These are phyloP conservation scores for Scenedesmus sp. DNA, from an alignment of 163 green algal species.

Conservation along the genomic window DNA sequence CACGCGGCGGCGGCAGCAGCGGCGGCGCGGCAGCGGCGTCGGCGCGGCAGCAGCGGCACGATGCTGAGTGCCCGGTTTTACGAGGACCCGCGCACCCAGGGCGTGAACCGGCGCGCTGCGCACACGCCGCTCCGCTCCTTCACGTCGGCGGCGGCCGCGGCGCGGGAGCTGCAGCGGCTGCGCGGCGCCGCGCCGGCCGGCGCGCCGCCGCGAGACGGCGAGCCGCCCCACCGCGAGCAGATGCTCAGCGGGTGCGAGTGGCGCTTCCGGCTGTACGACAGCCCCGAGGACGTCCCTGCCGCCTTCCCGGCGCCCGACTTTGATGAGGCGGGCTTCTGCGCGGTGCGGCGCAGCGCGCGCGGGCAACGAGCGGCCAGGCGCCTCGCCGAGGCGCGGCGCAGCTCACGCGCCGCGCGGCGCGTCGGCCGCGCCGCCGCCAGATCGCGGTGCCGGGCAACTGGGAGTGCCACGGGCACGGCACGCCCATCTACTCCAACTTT, in stretches of 20 bases:
- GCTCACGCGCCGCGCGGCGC: no score
- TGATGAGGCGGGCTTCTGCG: conserved; percentile 42
- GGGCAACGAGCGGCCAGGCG: not conserved
- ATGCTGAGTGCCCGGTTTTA: conserved; percentile 56
- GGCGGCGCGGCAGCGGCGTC: no score
- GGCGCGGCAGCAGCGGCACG: no score
- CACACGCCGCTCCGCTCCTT: conserved; percentile 75
- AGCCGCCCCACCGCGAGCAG: conserved; percentile 5
- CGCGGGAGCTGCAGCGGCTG: not conserved
- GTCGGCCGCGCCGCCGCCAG: no score
- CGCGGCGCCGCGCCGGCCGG: not conserved
- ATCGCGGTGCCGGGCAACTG: conserved; percentile 89
- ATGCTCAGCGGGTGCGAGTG: conserved; percentile 67
- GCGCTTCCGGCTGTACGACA: conserved; percentile 71
- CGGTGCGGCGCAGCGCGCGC: not conserved
- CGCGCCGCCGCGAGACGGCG: not conserved
- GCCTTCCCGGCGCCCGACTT: conserved; percentile 55
- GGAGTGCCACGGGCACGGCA: conserved; percentile 86
- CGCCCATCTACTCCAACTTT: conserved; percentile 96
- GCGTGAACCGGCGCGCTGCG: conserved; percentile 68
- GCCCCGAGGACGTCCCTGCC: conserved; percentile 62
- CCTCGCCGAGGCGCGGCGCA: not conserved
- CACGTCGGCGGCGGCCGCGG: not conserved
- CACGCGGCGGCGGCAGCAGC: no score
- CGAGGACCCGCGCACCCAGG: conserved; percentile 75